Evolutionary conservation across 495 filamentous ascomycete species (phyloP), one percentile per base, ranked within the genome.

Genomic region (Xylaria intraflava): DNA sequence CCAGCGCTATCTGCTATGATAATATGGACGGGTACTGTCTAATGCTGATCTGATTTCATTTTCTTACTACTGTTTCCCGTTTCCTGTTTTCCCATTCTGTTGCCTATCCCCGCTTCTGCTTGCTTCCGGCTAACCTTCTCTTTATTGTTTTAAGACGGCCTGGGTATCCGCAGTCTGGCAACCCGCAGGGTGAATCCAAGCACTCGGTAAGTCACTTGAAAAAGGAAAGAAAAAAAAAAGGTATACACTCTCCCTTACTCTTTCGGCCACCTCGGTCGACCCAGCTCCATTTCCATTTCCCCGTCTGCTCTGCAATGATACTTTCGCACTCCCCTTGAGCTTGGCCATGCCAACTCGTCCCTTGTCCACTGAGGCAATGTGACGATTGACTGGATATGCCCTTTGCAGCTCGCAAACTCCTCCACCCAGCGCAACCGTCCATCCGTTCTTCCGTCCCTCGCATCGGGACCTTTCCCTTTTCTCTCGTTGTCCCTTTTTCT

Each of bases 221-320:
- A 61, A n/a, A n/a, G n/a, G n/a, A n/a, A n/a, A n/a, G n/a, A n/a
- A n/a, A n/a, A n/a, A n/a, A n/a, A n/a, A 61, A 27, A 60, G 61
- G 61, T 64, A 64, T 64, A 57, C 65, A 62, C 50, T 36, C 56
- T 54, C 57, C 41, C 24, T 42, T 55, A 39, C 31, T n/a, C n/a
- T 46, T 40, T 54, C 51, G 46, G 26, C 33, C 50, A 45, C 46
- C 45, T 35, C 51, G 56, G 50, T 53, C 55, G 58, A 53, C 56
- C 47, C 46, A 46, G 45, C 31, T 51, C 52, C 55, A 52, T 53
- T 40, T 59, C 45, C 46, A 48, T 62, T 51, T 29, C 55, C 60
- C 60, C 62, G 60, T 65, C 60, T 62, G 58, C 56, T 57, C 61
- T 66, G 58, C 61, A 66, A 66, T 61, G 64, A 66, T 64, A 64